Evolutionary conservation across 2,329 filamentous ascomycete genomes (phyloP), one percentile per base, ranked within the genome.

Genomic region (Acephala macrosclerotiorum): DNA sequence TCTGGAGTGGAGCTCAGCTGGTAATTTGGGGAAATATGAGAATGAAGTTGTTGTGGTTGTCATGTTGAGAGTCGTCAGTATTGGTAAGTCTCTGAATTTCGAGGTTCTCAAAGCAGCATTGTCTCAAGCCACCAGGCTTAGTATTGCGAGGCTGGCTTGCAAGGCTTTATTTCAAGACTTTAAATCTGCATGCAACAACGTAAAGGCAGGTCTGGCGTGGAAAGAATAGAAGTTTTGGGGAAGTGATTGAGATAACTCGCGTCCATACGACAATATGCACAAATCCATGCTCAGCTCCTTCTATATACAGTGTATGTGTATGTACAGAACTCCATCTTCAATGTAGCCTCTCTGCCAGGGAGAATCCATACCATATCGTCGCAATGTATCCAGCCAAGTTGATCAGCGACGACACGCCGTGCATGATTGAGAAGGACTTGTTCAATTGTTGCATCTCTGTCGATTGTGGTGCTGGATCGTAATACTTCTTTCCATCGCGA

Each of bases 401-500:
- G 22, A 96, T 77, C 67, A 96, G 78, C 33, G 91, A 91, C 8
- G 93, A 97, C 57, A 92, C 80, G 6, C 94, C 93, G 78, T 99
- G 96, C 64, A 97, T 79, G 68, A 86, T 86, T 18, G 87, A 88
- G 78, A 98, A 98, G 69, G 83, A 84, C 80, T 89, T 91, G 82
- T 95, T 97, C 73, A 97, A 79, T 9, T 83, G 84, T 72, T 87
- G 79, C 94, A 98, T 97, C 81, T 95, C 92, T 72, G 89, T 84
- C 5, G 91, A 96, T 74, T 97, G 92, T 45, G 93, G 92, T 0
- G 89, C 85, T 60, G 87, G 81, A 70, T 97, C 93, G 74, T 91
- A 92, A 78, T 89, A 92, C 77, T 91, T 92, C 85, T 97, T 97
- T 62, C 93, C 93, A 76, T 97, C 95, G 73, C 90, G 89, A 68